These are phyloP conservation scores for Lipomyces kockii DNA, from an alignment of 805 yeast genomes.

Conservation along the genomic window DNA sequence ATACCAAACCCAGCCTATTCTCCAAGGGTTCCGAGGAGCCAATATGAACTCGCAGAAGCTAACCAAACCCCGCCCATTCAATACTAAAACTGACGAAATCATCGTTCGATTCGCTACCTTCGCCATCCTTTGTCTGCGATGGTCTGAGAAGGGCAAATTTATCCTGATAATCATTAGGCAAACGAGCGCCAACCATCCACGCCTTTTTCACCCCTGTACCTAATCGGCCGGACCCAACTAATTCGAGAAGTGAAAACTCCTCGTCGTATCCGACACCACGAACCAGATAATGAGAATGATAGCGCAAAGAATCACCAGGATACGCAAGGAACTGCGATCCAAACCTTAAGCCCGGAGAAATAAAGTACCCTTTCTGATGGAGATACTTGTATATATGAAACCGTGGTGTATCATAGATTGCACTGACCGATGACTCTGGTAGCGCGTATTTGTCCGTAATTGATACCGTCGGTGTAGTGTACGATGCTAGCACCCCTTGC, in stretches of 20 bases:
- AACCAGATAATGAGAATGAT: constrained; percentile 84
- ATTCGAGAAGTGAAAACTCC: constrained; percentile 58
- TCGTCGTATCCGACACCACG: constrained; percentile 56
- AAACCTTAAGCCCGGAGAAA: constrained; percentile 86
- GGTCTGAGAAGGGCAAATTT: constrained; percentile 16
- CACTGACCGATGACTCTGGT: constrained; percentile 12
- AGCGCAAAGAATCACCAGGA: constrained; percentile 92
- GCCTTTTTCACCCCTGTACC: constrained; percentile 92
- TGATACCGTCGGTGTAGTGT: constrained; percentile 14
- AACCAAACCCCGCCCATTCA: constrained; percentile 98
- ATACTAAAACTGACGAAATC: constrained; percentile 62
- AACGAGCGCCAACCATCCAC: constrained; percentile 58
- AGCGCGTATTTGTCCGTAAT: neutral
- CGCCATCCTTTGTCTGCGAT: neutral
- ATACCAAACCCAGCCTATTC: neutral
- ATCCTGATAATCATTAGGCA: constrained; percentile 21
- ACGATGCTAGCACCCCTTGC: neutral
- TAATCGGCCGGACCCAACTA: constrained; percentile 85
- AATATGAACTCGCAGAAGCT: constrained; percentile 7
- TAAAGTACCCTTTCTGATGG: constrained; percentile 53
- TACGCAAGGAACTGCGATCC: constrained; percentile 90
- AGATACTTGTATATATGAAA: constrained; percentile 51
- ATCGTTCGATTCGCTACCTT: constrained; percentile 20
- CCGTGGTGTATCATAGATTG: constrained; percentile 28
- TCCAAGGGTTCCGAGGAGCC: too few species aligned